Base-by-base conservation (phyloP, 768 basidiomycete species). In the Podaxis sp. region DNA sequence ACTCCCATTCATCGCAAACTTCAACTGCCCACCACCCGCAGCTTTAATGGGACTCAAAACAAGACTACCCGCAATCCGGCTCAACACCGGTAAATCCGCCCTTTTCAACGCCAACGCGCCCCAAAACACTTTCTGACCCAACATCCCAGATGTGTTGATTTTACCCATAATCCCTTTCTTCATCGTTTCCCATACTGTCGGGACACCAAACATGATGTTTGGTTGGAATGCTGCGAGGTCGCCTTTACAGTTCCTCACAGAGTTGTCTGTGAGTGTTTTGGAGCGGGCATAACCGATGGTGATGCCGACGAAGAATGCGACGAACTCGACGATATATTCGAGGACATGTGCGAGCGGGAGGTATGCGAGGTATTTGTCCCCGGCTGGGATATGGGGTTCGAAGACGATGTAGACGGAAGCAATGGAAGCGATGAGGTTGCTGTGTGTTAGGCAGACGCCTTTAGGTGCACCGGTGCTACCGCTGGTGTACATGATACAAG, bases 181-280 rank as follows among this genome's bases (percentile, higher is more conserved):
- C 62, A 96, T 95, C 61, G 83, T 85, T 76, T 96, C 95, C 89
- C 91, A 96, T 0, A 95, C 89, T 4, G 92, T 90, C 1, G 94
- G 94, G 1, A 96, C 94, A 46, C 92, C 94, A 59, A 91, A 84
- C 82, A 95, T 86, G 74, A 94, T 85, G 24, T 84, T 82, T 11
- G 94, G 95, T 44, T 79, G 76, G 79, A 93, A 88, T 28, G 85
- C 81, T 33, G 78, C 77, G 66, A 96, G 82, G 71, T 96, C 95
- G 33, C 95, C 95, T 53, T 86, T 78, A 63, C 77, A 79, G 36
- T 89, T 86, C 59, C 92, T 84, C 19, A 93, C 90, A 28, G 86
- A 90, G 2, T 84, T 81, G 69, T 96, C 93, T 6, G 93, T 95
- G 61, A 96, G 80, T 8, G 95, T 96, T 83, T 95, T 95, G 68